Evolutionary conservation across 1,139 yeast species (phyloP).

Genomic region (Yamadazyma sp.): DNA sequence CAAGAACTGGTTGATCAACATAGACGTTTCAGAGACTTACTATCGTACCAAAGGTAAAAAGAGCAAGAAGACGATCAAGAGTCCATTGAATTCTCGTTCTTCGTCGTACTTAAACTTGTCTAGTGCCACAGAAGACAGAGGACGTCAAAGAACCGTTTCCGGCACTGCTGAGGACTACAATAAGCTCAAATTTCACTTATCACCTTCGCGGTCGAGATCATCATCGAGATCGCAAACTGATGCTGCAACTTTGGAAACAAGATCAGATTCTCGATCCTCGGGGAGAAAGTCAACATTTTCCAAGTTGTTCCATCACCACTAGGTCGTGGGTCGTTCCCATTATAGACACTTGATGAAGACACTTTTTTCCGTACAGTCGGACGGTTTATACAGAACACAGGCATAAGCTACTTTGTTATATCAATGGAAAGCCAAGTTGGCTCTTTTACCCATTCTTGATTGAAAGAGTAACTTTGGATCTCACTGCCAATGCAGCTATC

Average conservation of each 20-base stretch:
- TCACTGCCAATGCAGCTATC: too few relatives aligned
- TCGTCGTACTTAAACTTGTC: slow-evolving; percentile 11
- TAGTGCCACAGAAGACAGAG: slow-evolving; percentile 15
- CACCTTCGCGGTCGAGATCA: slow-evolving; percentile 14
- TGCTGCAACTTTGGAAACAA: slow-evolving; percentile 1
- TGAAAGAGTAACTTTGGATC: too few relatives aligned
- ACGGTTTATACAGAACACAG: too few relatives aligned
- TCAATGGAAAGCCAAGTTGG: too few relatives aligned
- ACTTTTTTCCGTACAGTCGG: too few relatives aligned
- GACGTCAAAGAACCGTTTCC: slow-evolving; percentile 11
- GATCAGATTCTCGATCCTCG: slow-evolving; percentile 9
- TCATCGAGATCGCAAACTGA: slow-evolving; percentile 9
- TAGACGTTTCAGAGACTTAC: slow-evolving; percentile 22
- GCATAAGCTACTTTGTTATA: too few relatives aligned
- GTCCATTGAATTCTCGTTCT: slow-evolving; percentile 11
- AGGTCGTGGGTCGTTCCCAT: too few relatives aligned
- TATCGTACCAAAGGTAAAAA: slow-evolving; percentile 15
- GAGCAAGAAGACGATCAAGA: slow-evolving; percentile 7
- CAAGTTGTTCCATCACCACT: slow-evolving; percentile 10
- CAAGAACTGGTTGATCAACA: slow-evolving; percentile 26
- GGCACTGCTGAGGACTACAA: slow-evolving; percentile 3
- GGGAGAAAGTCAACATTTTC: slow-evolving; percentile 7
- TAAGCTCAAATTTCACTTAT: slow-evolving; percentile 10
- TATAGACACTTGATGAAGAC: too few relatives aligned
- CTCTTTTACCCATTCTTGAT: too few relatives aligned